Evolutionary conservation across 225 moss, liverwort and hornwort species (phyloP).

Genomic region (Polytrichum commune): DNA sequence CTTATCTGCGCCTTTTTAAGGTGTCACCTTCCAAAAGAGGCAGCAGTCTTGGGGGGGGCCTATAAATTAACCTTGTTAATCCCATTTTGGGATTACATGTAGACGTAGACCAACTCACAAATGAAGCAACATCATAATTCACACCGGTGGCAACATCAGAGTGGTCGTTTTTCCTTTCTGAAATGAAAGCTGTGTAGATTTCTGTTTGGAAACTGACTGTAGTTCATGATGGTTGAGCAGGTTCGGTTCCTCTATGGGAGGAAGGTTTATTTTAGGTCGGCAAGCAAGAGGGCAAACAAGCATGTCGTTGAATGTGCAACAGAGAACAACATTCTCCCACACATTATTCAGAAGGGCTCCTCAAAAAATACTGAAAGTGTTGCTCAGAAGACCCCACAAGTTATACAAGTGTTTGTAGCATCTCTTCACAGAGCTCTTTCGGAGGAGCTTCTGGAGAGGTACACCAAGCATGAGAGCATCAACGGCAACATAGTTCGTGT

Average conservation of each 20-base stretch:
- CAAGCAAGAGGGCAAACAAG: constrained; percentile 48
- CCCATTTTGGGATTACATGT: too few species aligned
- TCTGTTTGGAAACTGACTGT: background rate
- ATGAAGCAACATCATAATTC: too few species aligned
- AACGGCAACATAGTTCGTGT: constrained; percentile 29
- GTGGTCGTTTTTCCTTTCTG: too few species aligned
- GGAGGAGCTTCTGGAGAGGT: constrained; percentile 26
- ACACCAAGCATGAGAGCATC: constrained; percentile 12
- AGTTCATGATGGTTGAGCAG: constrained; percentile 14
- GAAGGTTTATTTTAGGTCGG: constrained; percentile 27
- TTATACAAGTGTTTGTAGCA: constrained; percentile 28
- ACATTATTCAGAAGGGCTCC: background rate
- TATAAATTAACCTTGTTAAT: too few species aligned
- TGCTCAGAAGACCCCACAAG: background rate
- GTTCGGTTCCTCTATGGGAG: constrained; percentile 44
- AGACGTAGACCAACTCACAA: too few species aligned
- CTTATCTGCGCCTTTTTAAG: too few species aligned
- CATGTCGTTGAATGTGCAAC: constrained; percentile 42
- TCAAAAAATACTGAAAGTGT: background rate
- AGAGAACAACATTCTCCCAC: constrained; percentile 40
- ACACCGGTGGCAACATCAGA: too few species aligned
- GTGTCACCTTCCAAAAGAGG: too few species aligned
- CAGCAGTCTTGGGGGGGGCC: too few species aligned
- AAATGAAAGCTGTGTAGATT: background rate
- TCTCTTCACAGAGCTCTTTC: constrained; percentile 45